Evolutionary conservation across 2,329 filamentous ascomycete genomes (phyloP).

Genomic region (Lachnum nothofagi): DNA sequence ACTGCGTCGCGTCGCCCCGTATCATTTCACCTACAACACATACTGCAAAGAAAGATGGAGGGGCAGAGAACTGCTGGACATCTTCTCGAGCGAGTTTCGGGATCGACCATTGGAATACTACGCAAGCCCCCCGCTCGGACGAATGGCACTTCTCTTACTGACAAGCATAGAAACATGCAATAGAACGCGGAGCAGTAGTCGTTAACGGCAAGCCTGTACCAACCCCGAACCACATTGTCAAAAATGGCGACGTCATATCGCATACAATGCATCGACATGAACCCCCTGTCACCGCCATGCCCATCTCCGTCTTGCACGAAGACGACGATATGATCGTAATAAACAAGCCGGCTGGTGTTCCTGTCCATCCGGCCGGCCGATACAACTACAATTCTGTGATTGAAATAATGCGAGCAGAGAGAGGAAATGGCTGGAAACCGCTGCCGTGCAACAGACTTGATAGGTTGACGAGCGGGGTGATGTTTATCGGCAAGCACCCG

Average conservation of each 20-base stretch:
- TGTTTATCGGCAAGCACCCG: constrained; percentile 91
- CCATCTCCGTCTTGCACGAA: constrained; percentile 81
- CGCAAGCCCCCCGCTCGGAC: constrained; percentile 42
- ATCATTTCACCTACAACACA: constrained; percentile 92
- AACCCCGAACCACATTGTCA: constrained; percentile 62
- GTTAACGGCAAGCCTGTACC: constrained; percentile 71
- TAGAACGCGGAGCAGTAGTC: constrained; percentile 70
- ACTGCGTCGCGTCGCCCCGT: constrained; percentile 76
- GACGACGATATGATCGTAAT: constrained; percentile 92
- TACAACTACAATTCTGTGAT: constrained; percentile 95
- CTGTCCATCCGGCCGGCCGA: constrained; percentile 88
- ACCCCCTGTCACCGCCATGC: constrained; percentile 78
- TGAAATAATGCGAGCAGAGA: constrained; percentile 84
- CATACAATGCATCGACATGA: constrained; percentile 95
- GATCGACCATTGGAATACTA: constrained; percentile 86
- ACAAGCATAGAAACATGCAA: constrained; percentile 58
- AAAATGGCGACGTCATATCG: constrained; percentile 85
- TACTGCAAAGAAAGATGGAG: constrained; percentile 93
- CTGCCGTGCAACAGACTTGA: constrained; percentile 89
- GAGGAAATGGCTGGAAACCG: constrained; percentile 50
- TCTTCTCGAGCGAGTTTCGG: constrained; percentile 88
- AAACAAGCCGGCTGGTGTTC: constrained; percentile 91
- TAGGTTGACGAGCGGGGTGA: constrained; percentile 87
- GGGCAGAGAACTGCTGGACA: constrained; percentile 71
- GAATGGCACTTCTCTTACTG: constrained; percentile 15